A percentile compares a stretch with the other conserved stretches of the same genome.
Evolutionary conservation across 2,329 filamentous ascomycete genomes (phyloP).

Genomic region (Botrytis elliptica): DNA sequence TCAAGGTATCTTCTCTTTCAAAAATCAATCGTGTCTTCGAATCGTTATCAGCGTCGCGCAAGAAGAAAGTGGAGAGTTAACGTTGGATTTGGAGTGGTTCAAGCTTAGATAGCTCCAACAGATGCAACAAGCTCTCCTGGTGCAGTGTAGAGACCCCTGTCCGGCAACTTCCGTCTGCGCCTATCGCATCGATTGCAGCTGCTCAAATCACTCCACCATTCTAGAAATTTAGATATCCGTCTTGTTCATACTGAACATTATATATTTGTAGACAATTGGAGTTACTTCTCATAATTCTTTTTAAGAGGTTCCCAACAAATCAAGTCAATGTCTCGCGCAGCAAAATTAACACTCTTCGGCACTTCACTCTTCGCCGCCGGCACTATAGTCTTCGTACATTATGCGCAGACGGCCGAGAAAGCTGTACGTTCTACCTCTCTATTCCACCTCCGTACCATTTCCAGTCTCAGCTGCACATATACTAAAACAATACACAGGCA

Average conservation of each 20-base stretch:
- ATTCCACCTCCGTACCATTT: not conserved
- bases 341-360: conserved; percentile 78
- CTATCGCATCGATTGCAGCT: conserved; percentile 10
- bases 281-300: not conserved
- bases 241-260: not conserved
- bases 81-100: conserved; percentile 18
- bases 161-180: conserved; percentile 30
- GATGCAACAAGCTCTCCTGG: conserved; percentile 28
- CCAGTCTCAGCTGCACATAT: not conserved
- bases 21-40: conserved; percentile 23
- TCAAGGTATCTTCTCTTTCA: conserved; percentile 16
- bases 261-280: not conserved
- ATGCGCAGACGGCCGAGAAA: conserved; percentile 80
- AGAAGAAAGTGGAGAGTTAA: conserved; percentile 17
- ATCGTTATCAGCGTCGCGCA: conserved; percentile 15
- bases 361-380: conserved; percentile 74
- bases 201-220: conserved; percentile 9
- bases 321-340: conserved; percentile 76
- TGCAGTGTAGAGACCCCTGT: conserved; percentile 26
- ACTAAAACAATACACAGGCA: conserved; percentile 52
- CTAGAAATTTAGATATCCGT: not conserved
- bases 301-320: not conserved
- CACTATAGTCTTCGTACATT: conserved; percentile 85
- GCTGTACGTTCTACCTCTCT: conserved; percentile 54
- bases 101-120: conserved; percentile 26